Evolutionary conservation across 2,329 filamentous ascomycete species (phyloP).

Genomic region (Aspergillus udagawae): DNA sequence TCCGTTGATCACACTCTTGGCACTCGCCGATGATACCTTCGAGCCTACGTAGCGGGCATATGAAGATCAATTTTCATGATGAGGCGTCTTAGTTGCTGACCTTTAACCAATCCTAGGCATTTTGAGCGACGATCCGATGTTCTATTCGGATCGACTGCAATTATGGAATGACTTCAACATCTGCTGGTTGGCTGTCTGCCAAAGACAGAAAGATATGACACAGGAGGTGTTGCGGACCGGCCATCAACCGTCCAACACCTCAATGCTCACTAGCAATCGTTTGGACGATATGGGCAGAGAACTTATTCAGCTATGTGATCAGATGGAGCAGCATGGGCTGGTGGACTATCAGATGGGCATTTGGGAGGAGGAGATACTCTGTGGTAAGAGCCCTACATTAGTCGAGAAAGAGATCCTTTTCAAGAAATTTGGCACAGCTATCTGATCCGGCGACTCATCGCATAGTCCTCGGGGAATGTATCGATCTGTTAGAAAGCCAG

Average conservation of each 20-base stretch:
- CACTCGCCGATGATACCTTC: not conserved
- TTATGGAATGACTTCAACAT: conserved; percentile 95
- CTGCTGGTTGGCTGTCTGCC: conserved; percentile 79
- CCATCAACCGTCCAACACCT: conserved; percentile 54
- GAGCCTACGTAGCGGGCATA: not conserved
- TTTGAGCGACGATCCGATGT: conserved; percentile 72
- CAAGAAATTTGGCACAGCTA: not conserved
- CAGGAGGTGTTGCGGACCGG: conserved; percentile 57
- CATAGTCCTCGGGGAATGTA: conserved; percentile 50
- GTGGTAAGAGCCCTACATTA: conserved; percentile 55
- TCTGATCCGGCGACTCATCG: not conserved
- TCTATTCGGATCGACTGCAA: conserved; percentile 71
- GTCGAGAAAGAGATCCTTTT: not conserved
- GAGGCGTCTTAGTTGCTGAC: not conserved
- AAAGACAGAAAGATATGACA: conserved; percentile 75
- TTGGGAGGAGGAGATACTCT: conserved; percentile 88
- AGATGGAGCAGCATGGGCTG: conserved; percentile 83
- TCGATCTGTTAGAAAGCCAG: conserved; percentile 49
- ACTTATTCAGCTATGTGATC: conserved; percentile 76
- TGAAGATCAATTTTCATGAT: not conserved
- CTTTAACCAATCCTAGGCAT: conserved; percentile 56
- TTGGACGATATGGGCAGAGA: conserved; percentile 79
- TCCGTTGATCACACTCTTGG: not conserved
- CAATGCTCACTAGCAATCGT: conserved; percentile 62
- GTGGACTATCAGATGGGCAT: conserved; percentile 98